Percentiles rank a stretch among this genome's conserved stretches.
phyloP scores from a whole-genome alignment of 2,329 filamentous ascomycete species.

The Phoma herbarum region DNA sequence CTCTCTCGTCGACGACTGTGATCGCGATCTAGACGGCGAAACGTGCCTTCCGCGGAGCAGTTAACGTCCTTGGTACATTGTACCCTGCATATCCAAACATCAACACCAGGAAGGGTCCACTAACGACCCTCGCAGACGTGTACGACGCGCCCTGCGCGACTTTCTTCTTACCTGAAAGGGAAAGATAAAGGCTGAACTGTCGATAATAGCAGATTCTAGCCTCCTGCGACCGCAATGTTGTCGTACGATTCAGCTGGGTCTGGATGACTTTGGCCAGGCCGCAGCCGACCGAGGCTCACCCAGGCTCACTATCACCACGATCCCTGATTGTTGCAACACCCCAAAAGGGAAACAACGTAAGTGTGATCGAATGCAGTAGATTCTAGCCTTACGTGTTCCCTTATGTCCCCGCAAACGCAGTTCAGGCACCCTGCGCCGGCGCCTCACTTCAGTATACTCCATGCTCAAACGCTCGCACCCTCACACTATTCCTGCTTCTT shows the following conservation, averaged over 20 bases:
- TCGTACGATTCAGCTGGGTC: background rate
- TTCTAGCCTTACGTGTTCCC: background rate
- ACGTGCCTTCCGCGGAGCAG: background rate
- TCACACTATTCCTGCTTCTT: conserved; percentile 51
- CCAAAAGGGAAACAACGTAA: background rate
- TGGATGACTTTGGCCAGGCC: background rate
- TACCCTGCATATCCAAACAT: background rate
- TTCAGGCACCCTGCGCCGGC: background rate
- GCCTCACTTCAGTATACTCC: background rate
- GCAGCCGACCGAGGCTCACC: background rate
- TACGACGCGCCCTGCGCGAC: background rate
- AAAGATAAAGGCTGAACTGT: background rate
- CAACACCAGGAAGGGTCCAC: background rate
- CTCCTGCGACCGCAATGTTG: background rate
- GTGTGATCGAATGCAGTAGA: background rate
- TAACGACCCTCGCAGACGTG: background rate
- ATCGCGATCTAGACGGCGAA: background rate
- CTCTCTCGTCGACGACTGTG: background rate
- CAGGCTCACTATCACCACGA: background rate
- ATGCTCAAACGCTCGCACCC: background rate
- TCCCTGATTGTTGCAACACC: background rate
- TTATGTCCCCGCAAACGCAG: background rate
- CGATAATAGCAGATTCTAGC: background rate
- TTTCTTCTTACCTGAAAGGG: background rate
- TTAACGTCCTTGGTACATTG: background rate